These are phyloP conservation scores for Fallopia convolvulus DNA, from an alignment of 148 eudicot genomes.

Conservation along the genomic window DNA sequence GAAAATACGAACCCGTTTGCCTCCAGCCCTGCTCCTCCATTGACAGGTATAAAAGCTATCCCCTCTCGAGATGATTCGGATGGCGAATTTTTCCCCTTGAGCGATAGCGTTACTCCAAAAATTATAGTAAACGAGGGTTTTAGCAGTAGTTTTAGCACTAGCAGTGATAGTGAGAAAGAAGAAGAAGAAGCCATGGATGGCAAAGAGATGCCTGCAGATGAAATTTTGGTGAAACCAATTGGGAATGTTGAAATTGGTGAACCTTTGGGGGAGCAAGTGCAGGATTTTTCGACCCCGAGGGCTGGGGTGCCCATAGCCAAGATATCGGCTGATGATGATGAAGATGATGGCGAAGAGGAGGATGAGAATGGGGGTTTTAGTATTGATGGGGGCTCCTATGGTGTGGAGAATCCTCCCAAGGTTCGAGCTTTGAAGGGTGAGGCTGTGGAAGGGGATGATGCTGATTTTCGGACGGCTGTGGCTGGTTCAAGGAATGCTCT, in stretches of 20 bases:
- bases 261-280: slow-evolving; percentile 15
- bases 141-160: slow-evolving; percentile 9
- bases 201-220: slow-evolving; percentile 35
- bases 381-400: slow-evolving; percentile 5
- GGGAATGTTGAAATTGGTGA: slow-evolving; percentile 18
- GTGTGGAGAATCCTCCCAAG: slow-evolving; percentile 20
- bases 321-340: slow-evolving; percentile 31
- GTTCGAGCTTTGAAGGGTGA: slow-evolving; percentile 15
- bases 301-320: slow-evolving; percentile 28
- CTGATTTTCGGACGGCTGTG: slow-evolving; percentile 7
- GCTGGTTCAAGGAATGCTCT: background rate
- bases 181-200: slow-evolving; percentile 29
- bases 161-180: slow-evolving; percentile 16
- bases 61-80: slow-evolving; percentile 22
- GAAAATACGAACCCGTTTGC: slow-evolving; percentile 12
- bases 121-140: slow-evolving; percentile 14
- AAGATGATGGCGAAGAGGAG: slow-evolving; percentile 22
- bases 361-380: slow-evolving; percentile 16
- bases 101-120: background rate
- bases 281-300: slow-evolving; percentile 9
- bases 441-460: slow-evolving; percentile 16
- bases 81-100: background rate
- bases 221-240: background rate
- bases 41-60: slow-evolving; percentile 21
- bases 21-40: slow-evolving; percentile 15